Evolutionary conservation across 495 filamentous ascomycete genomes (phyloP).

Genomic region (Terfezia boudieri): DNA sequence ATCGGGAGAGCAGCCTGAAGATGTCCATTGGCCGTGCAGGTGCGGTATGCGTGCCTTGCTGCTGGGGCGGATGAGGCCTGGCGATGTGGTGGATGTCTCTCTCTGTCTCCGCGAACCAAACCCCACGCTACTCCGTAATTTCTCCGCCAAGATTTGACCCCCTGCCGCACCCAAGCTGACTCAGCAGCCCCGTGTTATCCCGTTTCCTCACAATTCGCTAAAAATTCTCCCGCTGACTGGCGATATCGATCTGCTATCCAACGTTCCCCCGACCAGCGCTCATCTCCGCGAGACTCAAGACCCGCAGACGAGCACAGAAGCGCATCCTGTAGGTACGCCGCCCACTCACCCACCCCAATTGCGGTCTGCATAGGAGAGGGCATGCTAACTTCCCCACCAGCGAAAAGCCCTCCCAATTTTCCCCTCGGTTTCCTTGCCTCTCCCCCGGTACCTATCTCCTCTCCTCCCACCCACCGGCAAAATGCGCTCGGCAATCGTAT

Average conservation of each 20-base stretch:
- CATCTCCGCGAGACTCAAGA: too few species aligned
- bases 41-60: background rate
- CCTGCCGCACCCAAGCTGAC: background rate
- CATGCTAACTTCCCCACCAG: background rate
- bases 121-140: background rate
- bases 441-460: constrained; percentile 1
- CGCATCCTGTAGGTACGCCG: too few species aligned
- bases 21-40: constrained; percentile 24
- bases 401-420: background rate
- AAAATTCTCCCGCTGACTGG: too few species aligned
- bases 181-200: background rate
- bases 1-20: constrained; percentile 42
- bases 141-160: background rate
- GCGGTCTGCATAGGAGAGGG: background rate
- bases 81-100: background rate
- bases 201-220: too few species aligned
- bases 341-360: background rate
- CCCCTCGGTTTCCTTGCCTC: background rate
- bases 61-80: background rate
- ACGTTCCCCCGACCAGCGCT: too few species aligned
- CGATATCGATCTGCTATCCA: too few species aligned
- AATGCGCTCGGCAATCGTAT: background rate
- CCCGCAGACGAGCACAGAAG: too few species aligned
- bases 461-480: background rate
- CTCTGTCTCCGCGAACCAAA: too few species aligned